These are phyloP conservation scores for Solanum pimpinellifolium DNA, from an alignment of 257 asterid species.

Conservation along the genomic window DNA sequence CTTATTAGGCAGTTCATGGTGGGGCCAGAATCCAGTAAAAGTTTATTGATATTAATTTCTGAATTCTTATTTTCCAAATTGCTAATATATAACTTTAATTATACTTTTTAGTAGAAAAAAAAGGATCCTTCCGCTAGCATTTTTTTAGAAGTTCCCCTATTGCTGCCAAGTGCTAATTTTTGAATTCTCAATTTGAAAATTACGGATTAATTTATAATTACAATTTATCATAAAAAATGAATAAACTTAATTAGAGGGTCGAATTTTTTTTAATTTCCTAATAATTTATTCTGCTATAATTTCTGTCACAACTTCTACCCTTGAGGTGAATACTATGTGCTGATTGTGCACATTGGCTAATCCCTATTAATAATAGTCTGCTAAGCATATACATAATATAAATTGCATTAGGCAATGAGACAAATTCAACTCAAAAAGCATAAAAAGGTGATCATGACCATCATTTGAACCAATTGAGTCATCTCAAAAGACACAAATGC, in stretches of 20 bases:
- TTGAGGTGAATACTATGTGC: no score
- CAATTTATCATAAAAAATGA: no score
- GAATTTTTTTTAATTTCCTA: no score
- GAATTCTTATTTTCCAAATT: background rate
- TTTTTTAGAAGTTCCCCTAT: background rate
- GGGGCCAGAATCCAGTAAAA: background rate
- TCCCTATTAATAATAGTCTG: fast-evolving
- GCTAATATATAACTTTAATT: background rate
- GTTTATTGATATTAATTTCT: background rate
- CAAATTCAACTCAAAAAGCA: background rate
- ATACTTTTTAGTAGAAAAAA: background rate
- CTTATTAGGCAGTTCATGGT: background rate
- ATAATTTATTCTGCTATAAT: fast-evolving
- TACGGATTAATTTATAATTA: no score
- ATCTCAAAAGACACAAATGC: background rate
- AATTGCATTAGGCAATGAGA: fast-evolving
- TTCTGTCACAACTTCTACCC: fast-evolving
- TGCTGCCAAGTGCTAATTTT: background rate
- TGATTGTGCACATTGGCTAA: background rate
- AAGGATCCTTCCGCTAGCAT: background rate
- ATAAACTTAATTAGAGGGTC: background rate
- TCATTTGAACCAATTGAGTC: background rate
- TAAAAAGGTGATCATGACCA: no score
- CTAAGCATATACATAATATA: no score
- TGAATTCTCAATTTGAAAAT: background rate